phyloP scores from a whole-genome alignment of 257 asterid genomes.

The Verbena officinalis region DNA sequence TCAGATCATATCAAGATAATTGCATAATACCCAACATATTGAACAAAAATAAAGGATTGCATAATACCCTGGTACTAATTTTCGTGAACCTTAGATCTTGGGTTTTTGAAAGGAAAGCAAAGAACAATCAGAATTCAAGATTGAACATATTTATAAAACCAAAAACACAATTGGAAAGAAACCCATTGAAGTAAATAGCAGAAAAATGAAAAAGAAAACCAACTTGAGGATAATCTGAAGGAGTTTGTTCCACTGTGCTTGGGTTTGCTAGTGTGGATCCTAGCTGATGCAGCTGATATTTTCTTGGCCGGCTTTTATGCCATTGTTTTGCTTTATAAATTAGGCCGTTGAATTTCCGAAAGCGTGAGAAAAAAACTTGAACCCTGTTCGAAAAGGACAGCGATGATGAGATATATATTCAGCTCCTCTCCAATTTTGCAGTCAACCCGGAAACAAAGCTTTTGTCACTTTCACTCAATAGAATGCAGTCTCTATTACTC shows the following conservation, averaged over 20 bases:
- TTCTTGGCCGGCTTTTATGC: slow-evolving; percentile 31
- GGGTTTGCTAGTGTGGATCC: slow-evolving; percentile 47
- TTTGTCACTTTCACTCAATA: too few relatives aligned
- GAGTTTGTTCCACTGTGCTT: slow-evolving; percentile 20
- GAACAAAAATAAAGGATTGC: neutral
- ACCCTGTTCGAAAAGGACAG: too few relatives aligned
- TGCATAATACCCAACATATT: neutral
- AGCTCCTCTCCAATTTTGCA: too few relatives aligned
- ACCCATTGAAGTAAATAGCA: neutral
- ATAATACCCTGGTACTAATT: too few relatives aligned
- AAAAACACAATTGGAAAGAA: neutral
- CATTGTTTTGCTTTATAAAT: slow-evolving; percentile 13
- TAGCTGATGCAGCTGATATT: slow-evolving; percentile 53
- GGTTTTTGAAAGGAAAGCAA: neutral
- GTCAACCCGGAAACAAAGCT: too few relatives aligned
- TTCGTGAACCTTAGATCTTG: neutral
- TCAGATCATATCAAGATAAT: neutral
- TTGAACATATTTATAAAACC: neutral
- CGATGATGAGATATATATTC: too few relatives aligned
- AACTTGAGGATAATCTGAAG: slow-evolving; percentile 38
- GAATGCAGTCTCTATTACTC: too few relatives aligned
- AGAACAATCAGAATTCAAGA: neutral
- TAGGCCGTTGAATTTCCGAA: too few relatives aligned
- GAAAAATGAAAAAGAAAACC: slow-evolving; percentile 22
- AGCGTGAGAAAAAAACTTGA: neutral